Base-by-base conservation (phyloP, 2,329 filamentous ascomycete species). In the Sphaceloma murrayae region DNA sequence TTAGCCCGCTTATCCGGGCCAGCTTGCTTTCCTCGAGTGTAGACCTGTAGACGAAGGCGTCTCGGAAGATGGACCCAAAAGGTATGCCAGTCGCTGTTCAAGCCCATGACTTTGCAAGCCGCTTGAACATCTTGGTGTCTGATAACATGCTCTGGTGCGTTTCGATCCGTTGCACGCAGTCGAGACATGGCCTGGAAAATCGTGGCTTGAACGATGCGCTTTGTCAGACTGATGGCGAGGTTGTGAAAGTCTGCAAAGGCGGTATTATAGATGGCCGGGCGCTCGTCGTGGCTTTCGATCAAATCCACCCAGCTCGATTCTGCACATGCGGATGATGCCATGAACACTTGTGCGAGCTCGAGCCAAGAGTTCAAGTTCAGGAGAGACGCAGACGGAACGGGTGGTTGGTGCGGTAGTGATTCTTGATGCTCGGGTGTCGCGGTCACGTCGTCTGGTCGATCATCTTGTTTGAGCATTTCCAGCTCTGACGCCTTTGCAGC, bases 231-330 rank as follows among this genome's bases (percentile, higher is more conserved):
- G 1, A 82, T 59, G 0, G 74, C 68, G 2, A 94, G 61, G 6
- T 74, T 74, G 54, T 87, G 72, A 33, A 94, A 80, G 53, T 91
- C 85, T 4, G 75, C 71, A n/a, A 93, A 71, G 0, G 83, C 78
- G 1, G 84, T 87, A 5, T 78, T 74, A 52, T 82, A 78, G 16
- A 94, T 75, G 0, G 81, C 77, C 0, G 87, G 87, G 2, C 67
- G 67, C 46, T 75, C 70, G 3, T 73, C 38, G 17, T 51, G 47
- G 8, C 51, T 38, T 2, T 43, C 69, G 14, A 72, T 70, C 5
- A 83, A 54, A 29, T 67, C 68, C 24, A 65, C 67, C 85, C 84
- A 93, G 56, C 85, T 87, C 45, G 75, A 71, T 44, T 77, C 74
- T 9, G 69, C 63, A 31, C 73, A 66, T 2, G 67, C 59, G 48